Evolutionary conservation across 345 rosid species (phyloP), one percentile per base, ranked within the genome.

Genomic region (Salix koriyanagi): DNA sequence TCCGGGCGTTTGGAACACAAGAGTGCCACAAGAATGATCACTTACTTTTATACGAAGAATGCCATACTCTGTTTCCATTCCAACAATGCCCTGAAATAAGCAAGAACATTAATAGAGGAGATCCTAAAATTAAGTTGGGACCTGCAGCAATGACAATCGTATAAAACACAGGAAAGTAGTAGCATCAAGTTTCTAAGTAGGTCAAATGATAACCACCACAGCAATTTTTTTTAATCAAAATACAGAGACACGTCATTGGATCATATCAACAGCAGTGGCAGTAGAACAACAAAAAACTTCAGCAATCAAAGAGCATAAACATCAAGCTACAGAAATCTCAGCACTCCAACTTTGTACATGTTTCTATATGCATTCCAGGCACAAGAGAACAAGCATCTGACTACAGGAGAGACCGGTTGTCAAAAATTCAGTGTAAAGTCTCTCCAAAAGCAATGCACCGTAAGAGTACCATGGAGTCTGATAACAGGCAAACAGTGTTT

Each of bases 21-120:
- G 54, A 6, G 30, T 72, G 39, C 69, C 48, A 73, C 62, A 72
- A 77, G 30, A 44, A 67, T 11, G 46, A 67, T 26, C 23, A 74
- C 90, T 87, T 82, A 92, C 99, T 87, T 94, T 92, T 70, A 93
- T 86, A 73, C 87, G 97, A 79, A 96, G 83, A 76, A 87, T 86
- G 7, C 99, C 98, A 21, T 89, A 86, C 76, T 90, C 85, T 10
- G 99, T 94, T 84, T 89, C 91, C 84, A 94, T 76, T 73, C 92
- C 95, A 81, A 96, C 80, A 82, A 96, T 83, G 36, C 98, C 99
- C 99, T 94, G 77, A 76, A 77, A 65, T 1, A 54, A 74, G 32
- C 26, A 19, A 68, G 42, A 78, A 65, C 65, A 61, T 72, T 71
- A 77, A 32, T 37, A 41, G 9, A 41, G 28, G 26, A 30, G 14